Evolutionary conservation across 192 early-diverging fungal species (phyloP).

Genomic region (Coemansia sp.): DNA sequence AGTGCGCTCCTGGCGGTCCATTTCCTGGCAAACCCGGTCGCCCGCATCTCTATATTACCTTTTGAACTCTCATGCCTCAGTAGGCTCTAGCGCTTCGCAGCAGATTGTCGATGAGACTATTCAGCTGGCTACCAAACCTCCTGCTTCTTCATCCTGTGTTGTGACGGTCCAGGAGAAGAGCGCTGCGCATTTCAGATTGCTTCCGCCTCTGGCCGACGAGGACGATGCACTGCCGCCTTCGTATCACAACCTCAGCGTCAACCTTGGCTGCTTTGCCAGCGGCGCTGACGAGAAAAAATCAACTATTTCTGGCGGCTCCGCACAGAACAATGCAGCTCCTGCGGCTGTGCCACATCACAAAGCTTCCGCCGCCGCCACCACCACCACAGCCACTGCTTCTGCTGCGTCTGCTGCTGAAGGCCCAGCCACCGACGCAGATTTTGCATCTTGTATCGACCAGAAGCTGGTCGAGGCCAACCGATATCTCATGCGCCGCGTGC

Average conservation of each 20-base stretch:
- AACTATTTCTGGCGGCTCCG: background rate
- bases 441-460: slow-evolving; percentile 8
- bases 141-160: background rate
- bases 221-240: background rate
- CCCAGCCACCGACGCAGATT: slow-evolving; percentile 13
- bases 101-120: slow-evolving; percentile 19
- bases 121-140: slow-evolving; percentile 5
- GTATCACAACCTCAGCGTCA: slow-evolving; percentile 3
- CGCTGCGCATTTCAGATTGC: background rate
- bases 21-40: slow-evolving; percentile 19
- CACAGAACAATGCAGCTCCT: slow-evolving; percentile 4
- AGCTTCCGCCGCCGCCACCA: background rate
- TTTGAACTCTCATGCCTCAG: slow-evolving; percentile 3
- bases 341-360: background rate
- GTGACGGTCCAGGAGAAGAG: background rate
- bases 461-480: slow-evolving; percentile 26
- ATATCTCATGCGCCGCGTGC: slow-evolving; percentile 45
- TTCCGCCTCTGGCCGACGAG: background rate
- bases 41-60: background rate
- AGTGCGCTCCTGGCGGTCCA: slow-evolving; percentile 23
- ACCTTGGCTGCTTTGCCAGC: background rate
- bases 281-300: slow-evolving; percentile 1
- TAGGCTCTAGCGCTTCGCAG: slow-evolving; percentile 1
- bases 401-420: background rate
- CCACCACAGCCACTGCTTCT: slow-evolving; percentile 10